A percentile compares a stretch with the other conserved stretches of the same genome.
These are phyloP conservation scores for Xerocomellus intermedius DNA, from an alignment of 768 basidiomycete genomes.

Conservation along the genomic window DNA sequence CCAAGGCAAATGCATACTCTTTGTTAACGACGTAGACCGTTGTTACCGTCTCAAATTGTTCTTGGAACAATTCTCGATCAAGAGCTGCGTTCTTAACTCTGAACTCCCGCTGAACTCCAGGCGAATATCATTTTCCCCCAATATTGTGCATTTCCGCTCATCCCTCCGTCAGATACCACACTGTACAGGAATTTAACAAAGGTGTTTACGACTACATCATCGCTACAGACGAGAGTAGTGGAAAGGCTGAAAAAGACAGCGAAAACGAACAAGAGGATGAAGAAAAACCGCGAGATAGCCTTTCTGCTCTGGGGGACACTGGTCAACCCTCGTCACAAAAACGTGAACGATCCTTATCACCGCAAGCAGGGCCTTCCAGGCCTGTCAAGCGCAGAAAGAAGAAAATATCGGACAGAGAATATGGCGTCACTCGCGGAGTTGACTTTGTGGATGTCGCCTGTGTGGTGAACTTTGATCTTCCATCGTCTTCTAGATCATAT, in stretches of 20 bases:
- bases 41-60: slow-evolving; percentile 97
- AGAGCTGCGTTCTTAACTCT: slow-evolving; percentile 93
- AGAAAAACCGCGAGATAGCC: slow-evolving; percentile 10
- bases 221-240: slow-evolving; percentile 87
- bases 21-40: slow-evolving; percentile 94
- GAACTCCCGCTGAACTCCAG: slow-evolving; percentile 95
- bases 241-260: slow-evolving; percentile 49
- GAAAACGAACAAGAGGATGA: slow-evolving; percentile 44
- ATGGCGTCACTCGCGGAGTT: slow-evolving; percentile 92
- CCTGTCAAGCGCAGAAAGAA: slow-evolving; percentile 52
- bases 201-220: slow-evolving; percentile 99
- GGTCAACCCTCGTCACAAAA: slow-evolving; percentile 43
- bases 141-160: slow-evolving; percentile 1
- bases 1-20: slow-evolving; percentile 93
- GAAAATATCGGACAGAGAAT: slow-evolving; percentile 66
- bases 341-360: slow-evolving; percentile 55
- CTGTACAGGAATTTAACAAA: slow-evolving; percentile 97
- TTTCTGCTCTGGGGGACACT: slow-evolving; percentile 21
- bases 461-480: slow-evolving; percentile 98
- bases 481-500: slow-evolving; percentile 80
- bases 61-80: slow-evolving; percentile 95
- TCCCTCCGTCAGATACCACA: slow-evolving; percentile 67
- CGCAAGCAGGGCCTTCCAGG: slow-evolving; percentile 37
- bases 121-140: slow-evolving; percentile 29
- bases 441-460: slow-evolving; percentile 97